Evolutionary conservation across 202 grass and related monocot genomes (phyloP), one percentile per base, ranked within the genome.

Genomic region (Dendrocalamus latiflorus): DNA sequence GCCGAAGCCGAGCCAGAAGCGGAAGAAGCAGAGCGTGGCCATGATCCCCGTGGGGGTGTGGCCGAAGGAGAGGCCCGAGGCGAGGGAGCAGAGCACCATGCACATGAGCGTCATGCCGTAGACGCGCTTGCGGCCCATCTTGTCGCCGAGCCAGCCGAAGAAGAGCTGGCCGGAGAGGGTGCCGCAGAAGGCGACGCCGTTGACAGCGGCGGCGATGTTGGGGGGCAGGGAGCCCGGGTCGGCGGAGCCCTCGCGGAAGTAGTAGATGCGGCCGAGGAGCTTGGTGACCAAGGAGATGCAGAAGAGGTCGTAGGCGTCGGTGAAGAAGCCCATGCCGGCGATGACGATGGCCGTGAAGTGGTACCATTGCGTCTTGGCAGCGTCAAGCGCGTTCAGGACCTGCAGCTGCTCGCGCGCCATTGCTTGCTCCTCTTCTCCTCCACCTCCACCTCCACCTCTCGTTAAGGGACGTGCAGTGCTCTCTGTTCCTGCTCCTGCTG

Each of bases 281-380:
- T 98, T 98, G 85, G 95, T 98, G 21, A 98, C 95, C 13, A 98
- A 89, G 17, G 95, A 98, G 82, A 98, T 98, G 92, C 95, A 98
- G 82, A 98, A 98, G 85, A 98, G 92, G 58, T 98, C 95, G 75
- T 97, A 97, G 33, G 93, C 91, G 73, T 98, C 93, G 39, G 93
- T 95, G 89, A 98, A 95, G 76, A 98, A 98, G 28, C 95, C 95
- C 95, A 98, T 98, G 56, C 93, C 95, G 60, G 95, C 91, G 30
- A 98, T 76, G 7, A 98, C 84, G 85, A 95, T 98, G 5, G 95
- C 92, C 43, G 92, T 98, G 83, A 98, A 98, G 86, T 98, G 95
- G 85, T 98, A 98, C 90, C 92, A 91, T 62, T 93, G 95, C 30
- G 95, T 98, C 89, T 93, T 95, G 24, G 92, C 95, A 1, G 75